Evolutionary conservation across 225 moss, liverwort and hornwort genomes (phyloP).

Genomic region (Straminergon stramineum): DNA sequence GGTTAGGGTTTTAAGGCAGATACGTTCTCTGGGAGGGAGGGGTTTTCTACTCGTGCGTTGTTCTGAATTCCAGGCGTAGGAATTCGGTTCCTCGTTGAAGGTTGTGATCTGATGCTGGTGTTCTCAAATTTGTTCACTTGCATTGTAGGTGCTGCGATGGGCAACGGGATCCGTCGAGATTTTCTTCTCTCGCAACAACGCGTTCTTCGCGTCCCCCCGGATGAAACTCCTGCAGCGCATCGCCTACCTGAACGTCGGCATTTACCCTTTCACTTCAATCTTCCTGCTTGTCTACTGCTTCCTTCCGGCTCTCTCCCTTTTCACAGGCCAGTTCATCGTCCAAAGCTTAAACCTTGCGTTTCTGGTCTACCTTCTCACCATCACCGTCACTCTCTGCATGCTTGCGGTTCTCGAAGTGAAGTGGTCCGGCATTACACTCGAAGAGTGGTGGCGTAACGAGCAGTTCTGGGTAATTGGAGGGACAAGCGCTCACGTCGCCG

Average conservation of each 20-base stretch:
- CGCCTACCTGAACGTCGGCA: slow-evolving; percentile 64
- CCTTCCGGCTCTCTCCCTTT: slow-evolving; percentile 63
- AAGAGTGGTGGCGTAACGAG: slow-evolving; percentile 86
- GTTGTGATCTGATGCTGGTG: neutral
- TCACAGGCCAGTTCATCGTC: slow-evolving; percentile 68
- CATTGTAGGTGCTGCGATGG: slow-evolving; percentile 51
- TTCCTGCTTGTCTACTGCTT: slow-evolving; percentile 70
- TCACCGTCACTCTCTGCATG: slow-evolving; percentile 59
- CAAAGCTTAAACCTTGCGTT: slow-evolving; percentile 45
- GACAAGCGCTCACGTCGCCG: slow-evolving; percentile 66
- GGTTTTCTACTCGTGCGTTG: neutral
- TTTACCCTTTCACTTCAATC: slow-evolving; percentile 71
- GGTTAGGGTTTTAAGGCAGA: too few relatives aligned
- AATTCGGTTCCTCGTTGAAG: neutral
- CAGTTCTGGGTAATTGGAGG: slow-evolving; percentile 85
- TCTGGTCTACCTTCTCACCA: slow-evolving; percentile 51
- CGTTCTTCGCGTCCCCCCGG: slow-evolving; percentile 40
- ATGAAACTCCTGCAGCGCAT: slow-evolving; percentile 66
- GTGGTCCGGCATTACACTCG: slow-evolving; percentile 60
- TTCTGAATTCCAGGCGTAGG: neutral
- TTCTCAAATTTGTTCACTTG: neutral
- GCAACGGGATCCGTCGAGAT: slow-evolving; percentile 75
- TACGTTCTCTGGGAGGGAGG: neutral
- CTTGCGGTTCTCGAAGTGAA: slow-evolving; percentile 68
- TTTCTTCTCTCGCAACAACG: slow-evolving; percentile 71